Conservation (phyloP, 208 protist species). For the Leishmania martiniquensis region DNA sequence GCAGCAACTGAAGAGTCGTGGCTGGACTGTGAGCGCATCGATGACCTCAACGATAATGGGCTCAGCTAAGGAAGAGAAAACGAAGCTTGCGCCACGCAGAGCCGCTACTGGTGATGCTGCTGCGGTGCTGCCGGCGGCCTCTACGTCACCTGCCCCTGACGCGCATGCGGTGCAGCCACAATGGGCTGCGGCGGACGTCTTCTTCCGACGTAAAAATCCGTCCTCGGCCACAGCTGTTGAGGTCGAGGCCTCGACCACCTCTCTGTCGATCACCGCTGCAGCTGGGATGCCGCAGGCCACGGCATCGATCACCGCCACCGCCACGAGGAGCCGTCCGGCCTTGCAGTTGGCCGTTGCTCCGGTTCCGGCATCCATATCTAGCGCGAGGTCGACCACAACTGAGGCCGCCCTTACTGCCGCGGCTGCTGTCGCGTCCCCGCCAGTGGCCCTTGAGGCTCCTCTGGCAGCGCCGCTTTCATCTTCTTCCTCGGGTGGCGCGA, state of each 20-base stretch:
- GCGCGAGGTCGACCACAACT: background rate
- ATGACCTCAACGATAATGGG: background rate
- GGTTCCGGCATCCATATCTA: too few species aligned
- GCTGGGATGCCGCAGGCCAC: background rate
- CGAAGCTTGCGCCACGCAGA: background rate
- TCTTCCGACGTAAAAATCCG: background rate
- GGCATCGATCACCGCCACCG: background rate
- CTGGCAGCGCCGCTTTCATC: background rate
- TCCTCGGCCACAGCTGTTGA: background rate
- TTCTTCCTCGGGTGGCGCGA: background rate
- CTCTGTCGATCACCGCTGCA: background rate
- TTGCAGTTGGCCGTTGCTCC: background rate
- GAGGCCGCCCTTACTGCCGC: background rate
- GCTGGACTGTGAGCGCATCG: background rate
- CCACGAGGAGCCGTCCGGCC: background rate
- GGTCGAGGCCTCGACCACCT: background rate
- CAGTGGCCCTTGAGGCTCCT: background rate
- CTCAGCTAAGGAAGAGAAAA: background rate
- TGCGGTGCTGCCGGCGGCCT: background rate
- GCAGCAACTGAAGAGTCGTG: background rate
- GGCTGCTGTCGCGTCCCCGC: background rate
- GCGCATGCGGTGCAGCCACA: background rate
- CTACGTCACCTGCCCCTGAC: background rate
- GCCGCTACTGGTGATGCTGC: background rate
- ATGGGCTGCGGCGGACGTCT: background rate